Evolutionary conservation across 495 filamentous ascomycete genomes (phyloP).

Genomic region (Wilcoxina mikolae): DNA sequence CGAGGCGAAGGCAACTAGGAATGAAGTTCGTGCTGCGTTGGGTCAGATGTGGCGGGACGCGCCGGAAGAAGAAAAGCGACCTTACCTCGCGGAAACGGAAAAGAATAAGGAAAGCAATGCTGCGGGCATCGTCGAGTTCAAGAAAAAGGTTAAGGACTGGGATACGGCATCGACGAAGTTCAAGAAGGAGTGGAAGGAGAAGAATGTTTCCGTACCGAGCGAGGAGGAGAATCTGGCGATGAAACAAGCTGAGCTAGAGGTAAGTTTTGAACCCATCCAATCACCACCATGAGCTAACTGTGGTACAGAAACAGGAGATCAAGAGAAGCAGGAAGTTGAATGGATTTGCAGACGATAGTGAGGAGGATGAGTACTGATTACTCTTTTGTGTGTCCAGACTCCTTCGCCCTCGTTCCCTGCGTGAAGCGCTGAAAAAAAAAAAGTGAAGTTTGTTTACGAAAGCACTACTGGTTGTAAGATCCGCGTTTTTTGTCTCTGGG

Average conservation of each 20-base stretch:
- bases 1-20: constrained; percentile 46
- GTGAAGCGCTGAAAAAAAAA: too few species aligned
- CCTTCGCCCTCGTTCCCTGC: too few species aligned
- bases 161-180: constrained; percentile 47
- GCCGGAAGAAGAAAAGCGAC: constrained; percentile 47
- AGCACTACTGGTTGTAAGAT: too few species aligned
- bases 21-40: constrained; percentile 67
- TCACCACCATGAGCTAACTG: neutral
- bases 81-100: constrained; percentile 58
- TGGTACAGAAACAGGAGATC: constrained; percentile 23
- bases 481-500: too few species aligned
- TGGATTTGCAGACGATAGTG: constrained; percentile 24
- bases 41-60: constrained; percentile 83
- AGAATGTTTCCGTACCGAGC: constrained; percentile 37
- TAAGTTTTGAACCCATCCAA: constrained; percentile 7
- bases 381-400: too few species aligned
- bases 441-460: too few species aligned
- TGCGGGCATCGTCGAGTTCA: constrained; percentile 44
- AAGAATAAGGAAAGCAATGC: constrained; percentile 48
- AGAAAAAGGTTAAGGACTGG: constrained; percentile 48
- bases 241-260: constrained; percentile 25
- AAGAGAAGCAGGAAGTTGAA: constrained; percentile 28
- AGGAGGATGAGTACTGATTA: constrained; percentile 19
- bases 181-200: constrained; percentile 47
- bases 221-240: constrained; percentile 26